These are phyloP conservation scores for Phytophthora palmivora DNA, from an alignment of 352 stramenopile genomes.

Conservation along the genomic window DNA sequence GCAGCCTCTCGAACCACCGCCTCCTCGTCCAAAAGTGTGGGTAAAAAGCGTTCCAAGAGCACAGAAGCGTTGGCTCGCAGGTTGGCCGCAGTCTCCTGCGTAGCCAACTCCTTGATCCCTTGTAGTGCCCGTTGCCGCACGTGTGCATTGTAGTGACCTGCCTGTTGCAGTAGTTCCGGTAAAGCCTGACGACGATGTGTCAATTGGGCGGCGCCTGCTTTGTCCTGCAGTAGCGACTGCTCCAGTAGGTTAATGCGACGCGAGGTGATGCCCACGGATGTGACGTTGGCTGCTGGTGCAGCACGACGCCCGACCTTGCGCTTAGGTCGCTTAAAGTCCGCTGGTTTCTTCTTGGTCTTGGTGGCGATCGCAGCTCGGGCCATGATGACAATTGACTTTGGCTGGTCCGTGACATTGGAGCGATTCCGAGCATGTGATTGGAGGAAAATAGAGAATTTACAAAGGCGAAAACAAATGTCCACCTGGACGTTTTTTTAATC, in stretches of 20 bases:
- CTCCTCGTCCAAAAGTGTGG: constrained; percentile 79
- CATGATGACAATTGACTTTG: constrained; percentile 37
- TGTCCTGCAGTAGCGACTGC: constrained; percentile 81
- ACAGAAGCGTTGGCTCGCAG: constrained; percentile 76
- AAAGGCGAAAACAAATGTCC: no score
- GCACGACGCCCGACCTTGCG: constrained; percentile 84
- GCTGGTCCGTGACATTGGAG: background rate
- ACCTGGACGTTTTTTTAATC: no score
- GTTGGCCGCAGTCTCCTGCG: constrained; percentile 53
- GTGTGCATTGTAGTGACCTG: constrained; percentile 85
- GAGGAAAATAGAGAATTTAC: no score
- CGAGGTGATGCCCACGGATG: constrained; percentile 73
- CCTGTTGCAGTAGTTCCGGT: constrained; percentile 70
- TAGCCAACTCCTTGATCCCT: constrained; percentile 67
- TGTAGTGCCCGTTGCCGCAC: constrained; percentile 77
- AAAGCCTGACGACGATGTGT: constrained; percentile 76
- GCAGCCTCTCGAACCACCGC: constrained; percentile 79
- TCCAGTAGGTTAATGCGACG: constrained; percentile 86
- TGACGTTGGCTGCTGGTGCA: constrained; percentile 76
- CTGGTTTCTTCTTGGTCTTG: constrained; percentile 86
- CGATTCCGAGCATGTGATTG: no score
- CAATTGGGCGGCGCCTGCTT: constrained; percentile 56
- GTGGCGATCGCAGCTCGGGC: constrained; percentile 50
- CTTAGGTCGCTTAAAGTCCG: constrained; percentile 89
- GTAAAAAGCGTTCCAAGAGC: constrained; percentile 81